A percentile compares a stretch with the other conserved stretches of the same genome.
These are phyloP conservation scores for Geum urbanum DNA, from an alignment of 306 rosid species.

Conservation along the genomic window DNA sequence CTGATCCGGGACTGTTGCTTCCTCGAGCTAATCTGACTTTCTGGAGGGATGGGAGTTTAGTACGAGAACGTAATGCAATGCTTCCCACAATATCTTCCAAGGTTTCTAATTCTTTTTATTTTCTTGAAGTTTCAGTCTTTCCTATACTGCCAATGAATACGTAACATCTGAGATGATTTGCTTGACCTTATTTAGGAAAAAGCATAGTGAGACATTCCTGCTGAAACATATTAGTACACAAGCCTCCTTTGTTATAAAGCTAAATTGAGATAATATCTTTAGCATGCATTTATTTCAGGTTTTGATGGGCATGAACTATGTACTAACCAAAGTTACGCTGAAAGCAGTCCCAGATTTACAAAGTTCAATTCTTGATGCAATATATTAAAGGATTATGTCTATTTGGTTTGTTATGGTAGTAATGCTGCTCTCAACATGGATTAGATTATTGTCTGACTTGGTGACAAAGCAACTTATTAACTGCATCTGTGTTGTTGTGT, in stretches of 20 bases:
- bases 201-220: background rate
- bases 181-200: background rate
- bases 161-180: background rate
- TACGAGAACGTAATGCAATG: slow-evolving; percentile 90
- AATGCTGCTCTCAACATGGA: background rate
- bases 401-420: background rate
- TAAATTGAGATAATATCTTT: background rate
- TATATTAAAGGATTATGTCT: too few species aligned
- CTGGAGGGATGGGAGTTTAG: slow-evolving; percentile 96
- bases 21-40: slow-evolving; percentile 98
- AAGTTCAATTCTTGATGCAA: too few species aligned
- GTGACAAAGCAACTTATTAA: background rate
- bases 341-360: background rate
- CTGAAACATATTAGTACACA: slow-evolving; percentile 1
- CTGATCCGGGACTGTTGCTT: slow-evolving; percentile 92
- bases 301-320: background rate
- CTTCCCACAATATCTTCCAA: slow-evolving; percentile 96
- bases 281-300: background rate
- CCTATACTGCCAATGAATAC: background rate
- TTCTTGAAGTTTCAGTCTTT: background rate
- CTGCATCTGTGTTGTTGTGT: background rate
- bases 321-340: background rate
- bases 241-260: background rate
- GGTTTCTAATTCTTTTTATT: slow-evolving; percentile 36
- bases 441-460: background rate